Evolutionary conservation across 2,329 filamentous ascomycete species (phyloP), one percentile per base, ranked within the genome.

Genomic region (Verruconis gallopava): DNA sequence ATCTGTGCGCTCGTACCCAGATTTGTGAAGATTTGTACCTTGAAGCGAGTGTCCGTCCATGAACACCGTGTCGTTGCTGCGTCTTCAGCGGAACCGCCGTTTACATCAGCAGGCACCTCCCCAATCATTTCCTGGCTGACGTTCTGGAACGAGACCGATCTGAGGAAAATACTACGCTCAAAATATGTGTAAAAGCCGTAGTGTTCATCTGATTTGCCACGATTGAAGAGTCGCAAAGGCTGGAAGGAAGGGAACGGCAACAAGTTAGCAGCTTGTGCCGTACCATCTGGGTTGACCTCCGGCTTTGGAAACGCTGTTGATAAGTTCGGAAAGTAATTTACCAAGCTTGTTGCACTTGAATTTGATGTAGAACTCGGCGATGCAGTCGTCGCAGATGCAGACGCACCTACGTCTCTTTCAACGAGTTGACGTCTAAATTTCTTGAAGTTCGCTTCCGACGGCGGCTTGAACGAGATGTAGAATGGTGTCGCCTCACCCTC

Each of bases 151-250:
- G 71, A 69, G 44, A 74, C 63, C 13, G 75, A 77, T 50, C 78
- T 76, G 47, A 93, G 68, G 65, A 89, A 93, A 48, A 93, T 84
- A 5, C 80, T 81, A 49, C 86, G 84, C 61, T 86, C 79, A 60
- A 83, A 96, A 66, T 94, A 93, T 1, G 75, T 83, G 64, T 94
- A 95, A 63, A 95, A 95, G 2, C 85, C 85, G 59, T 93, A 95
- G 61, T 94, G 85, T 58, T 96, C 89, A 0, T 79, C 80, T 2
- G 72, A 65, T 20, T 82, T 67, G 14, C 82, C 86, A 15, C 86
- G 81, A 57, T 96, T 85, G 58, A 79, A 96, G 1, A 96, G 72
- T 2, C 83, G 76, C 11, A 96, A 67, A 0, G 85, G 89, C 53
- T 96, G 91, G 46, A 66, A 63, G 1, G 68, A 62, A 0, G 81